These are phyloP conservation scores for Cochlearia excelsa DNA, from an alignment of 345 rosid species.

Conservation along the genomic window DNA sequence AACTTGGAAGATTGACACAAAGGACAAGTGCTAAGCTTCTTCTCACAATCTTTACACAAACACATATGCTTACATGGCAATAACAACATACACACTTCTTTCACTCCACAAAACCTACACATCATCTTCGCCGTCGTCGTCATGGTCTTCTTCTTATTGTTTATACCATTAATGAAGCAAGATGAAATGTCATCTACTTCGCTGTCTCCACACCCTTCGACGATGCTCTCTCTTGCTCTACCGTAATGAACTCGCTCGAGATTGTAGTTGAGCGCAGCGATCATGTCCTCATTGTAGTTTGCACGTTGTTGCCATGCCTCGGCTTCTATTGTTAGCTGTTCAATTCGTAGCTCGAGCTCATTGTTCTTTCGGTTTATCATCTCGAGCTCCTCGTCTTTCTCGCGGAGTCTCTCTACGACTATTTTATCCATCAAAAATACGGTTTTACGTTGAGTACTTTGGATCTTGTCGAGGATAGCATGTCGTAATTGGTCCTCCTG, in stretches of 20 bases:
- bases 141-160: conserved; percentile 32
- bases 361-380: conserved; percentile 60
- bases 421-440: conserved; percentile 58
- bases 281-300: conserved; percentile 65
- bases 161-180: conserved; percentile 64
- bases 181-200: conserved; percentile 78
- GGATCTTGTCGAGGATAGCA: conserved; percentile 57
- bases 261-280: conserved; percentile 58
- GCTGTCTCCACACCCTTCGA: conserved; percentile 88
- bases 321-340: conserved; percentile 62
- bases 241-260: conserved; percentile 61
- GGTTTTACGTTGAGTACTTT: conserved; percentile 54
- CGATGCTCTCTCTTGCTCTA: conserved; percentile 54
- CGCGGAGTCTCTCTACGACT: conserved; percentile 54
- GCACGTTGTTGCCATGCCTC: conserved; percentile 81
- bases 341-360: conserved; percentile 77
- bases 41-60: conserved; percentile 84
- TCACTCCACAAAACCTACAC: conserved; percentile 76
- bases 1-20: conserved; percentile 75
- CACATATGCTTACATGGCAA: conserved; percentile 95
- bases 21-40: conserved; percentile 80
- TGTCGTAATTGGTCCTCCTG: conserved; percentile 64
- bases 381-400: conserved; percentile 73
- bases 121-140: conserved; percentile 47
- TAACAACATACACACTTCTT: conserved; percentile 73